These are phyloP conservation scores for Penicillium longicatenatum DNA, from an alignment of 495 filamentous ascomycete genomes.

Conservation along the genomic window DNA sequence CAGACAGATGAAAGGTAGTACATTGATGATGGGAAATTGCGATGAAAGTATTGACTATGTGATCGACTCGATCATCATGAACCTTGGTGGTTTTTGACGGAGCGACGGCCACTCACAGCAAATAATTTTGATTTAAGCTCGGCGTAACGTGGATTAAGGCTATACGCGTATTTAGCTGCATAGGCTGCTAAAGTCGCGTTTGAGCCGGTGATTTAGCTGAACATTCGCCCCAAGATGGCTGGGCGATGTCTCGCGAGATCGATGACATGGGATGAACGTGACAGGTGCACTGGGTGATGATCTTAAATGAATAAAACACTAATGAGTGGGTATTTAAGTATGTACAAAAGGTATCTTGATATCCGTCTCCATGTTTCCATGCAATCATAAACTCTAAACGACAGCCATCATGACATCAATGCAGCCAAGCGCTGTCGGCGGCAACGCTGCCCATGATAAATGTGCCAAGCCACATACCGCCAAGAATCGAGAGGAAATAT, in stretches of 20 bases:
- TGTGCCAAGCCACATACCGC: constrained; percentile 74
- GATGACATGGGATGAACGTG: background rate
- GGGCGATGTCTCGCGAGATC: no score
- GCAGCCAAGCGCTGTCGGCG: constrained; percentile 27
- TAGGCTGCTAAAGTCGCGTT: no score
- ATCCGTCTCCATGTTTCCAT: background rate
- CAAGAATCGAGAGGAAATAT: constrained; percentile 89
- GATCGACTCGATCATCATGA: no score
- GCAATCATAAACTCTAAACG: background rate
- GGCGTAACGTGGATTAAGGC: no score
- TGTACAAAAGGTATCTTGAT: background rate
- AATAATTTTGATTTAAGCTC: no score
- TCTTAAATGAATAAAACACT: background rate
- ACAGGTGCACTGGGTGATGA: background rate
- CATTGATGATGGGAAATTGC: background rate
- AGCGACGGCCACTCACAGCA: no score
- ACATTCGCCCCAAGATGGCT: no score
- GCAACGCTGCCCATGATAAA: constrained; percentile 35
- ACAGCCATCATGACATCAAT: constrained; percentile 7
- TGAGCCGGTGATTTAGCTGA: no score
- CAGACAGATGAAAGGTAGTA: background rate
- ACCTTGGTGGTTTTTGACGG: no score
- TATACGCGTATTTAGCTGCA: no score
- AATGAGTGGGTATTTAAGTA: background rate
- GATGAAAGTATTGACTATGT: no score